Evolutionary conservation across 129 eudicot genomes (phyloP).

Genomic region (Calendula officinalis): DNA sequence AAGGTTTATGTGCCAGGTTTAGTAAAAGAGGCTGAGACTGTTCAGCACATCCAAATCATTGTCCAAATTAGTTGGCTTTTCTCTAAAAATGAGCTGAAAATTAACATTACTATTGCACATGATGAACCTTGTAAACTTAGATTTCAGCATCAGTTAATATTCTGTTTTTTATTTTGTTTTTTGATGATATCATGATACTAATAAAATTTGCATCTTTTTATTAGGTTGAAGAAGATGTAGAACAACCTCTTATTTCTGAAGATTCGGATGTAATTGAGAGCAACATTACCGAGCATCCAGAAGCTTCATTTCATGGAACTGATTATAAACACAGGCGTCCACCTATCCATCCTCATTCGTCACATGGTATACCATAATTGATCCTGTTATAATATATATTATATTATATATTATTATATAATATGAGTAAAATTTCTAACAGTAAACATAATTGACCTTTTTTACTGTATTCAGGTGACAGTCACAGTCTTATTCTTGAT

Average conservation of each 20-base stretch:
- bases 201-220: conserved; percentile 13
- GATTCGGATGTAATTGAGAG: conserved; percentile 43
- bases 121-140: conserved; percentile 2
- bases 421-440: conserved; percentile 12
- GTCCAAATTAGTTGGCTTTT: background rate
- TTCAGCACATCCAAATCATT: conserved; percentile 16
- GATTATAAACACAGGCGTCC: conserved; percentile 49
- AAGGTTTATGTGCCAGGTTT: conserved; percentile 20
- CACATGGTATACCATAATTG: conserved; percentile 51
- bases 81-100: background rate
- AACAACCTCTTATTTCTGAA: conserved; percentile 78
- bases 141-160: background rate
- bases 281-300: conserved; percentile 39
- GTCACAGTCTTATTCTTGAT: conserved; percentile 66
- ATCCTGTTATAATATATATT: background rate
- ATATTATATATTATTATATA: too few relatives aligned
- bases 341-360: conserved; percentile 48
- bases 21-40: background rate
- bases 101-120: conserved; percentile 8
- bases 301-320: conserved; percentile 36
- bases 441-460: conserved; percentile 6
- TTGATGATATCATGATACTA: background rate
- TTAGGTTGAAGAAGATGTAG: conserved; percentile 80
- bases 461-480: conserved; percentile 52
- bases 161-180: background rate